Evolutionary conservation across 2,329 filamentous ascomycete genomes (phyloP).

Genomic region (Nemania serpens): DNA sequence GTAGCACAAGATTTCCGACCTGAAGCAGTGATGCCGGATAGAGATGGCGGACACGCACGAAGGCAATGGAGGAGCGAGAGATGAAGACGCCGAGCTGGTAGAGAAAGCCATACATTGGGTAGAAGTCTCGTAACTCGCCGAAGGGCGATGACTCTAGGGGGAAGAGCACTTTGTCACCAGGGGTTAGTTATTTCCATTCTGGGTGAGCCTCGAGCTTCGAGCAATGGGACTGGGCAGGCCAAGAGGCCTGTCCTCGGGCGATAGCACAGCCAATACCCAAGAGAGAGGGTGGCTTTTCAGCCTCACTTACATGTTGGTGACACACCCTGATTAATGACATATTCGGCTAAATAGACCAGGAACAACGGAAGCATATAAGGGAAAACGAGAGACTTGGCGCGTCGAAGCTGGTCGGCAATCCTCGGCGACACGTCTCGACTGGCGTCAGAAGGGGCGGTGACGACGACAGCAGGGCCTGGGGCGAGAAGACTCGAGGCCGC

Average conservation of each 20-base stretch:
- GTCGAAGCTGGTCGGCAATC: conserved; percentile 61
- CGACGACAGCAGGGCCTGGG: conserved; percentile 47
- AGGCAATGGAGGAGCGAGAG: conserved; percentile 87
- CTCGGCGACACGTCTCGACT: conserved; percentile 38
- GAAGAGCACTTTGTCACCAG: conserved; percentile 66
- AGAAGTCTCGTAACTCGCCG: conserved; percentile 80
- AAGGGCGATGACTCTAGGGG: conserved; percentile 79
- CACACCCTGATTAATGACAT: conserved; percentile 96
- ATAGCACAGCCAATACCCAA: background rate
- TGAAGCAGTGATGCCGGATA: conserved; percentile 86
- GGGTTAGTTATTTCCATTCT: conserved; percentile 3
- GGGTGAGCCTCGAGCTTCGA: background rate
- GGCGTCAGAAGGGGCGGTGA: conserved; percentile 46
- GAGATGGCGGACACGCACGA: conserved; percentile 77
- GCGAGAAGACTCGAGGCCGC: conserved; percentile 56
- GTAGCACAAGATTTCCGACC: conserved; percentile 72
- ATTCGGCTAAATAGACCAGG: conserved; percentile 93
- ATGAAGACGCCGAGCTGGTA: conserved; percentile 97
- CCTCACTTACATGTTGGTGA: conserved; percentile 65
- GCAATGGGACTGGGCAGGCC: background rate
- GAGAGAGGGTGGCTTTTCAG: too few relatives aligned
- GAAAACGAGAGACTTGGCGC: conserved; percentile 72
- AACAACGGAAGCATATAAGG: conserved; percentile 88
- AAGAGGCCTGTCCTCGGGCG: background rate
- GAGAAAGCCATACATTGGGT: conserved; percentile 91